phyloP scores from a whole-genome alignment of 805 yeast species.

The Ogataea neopini region DNA sequence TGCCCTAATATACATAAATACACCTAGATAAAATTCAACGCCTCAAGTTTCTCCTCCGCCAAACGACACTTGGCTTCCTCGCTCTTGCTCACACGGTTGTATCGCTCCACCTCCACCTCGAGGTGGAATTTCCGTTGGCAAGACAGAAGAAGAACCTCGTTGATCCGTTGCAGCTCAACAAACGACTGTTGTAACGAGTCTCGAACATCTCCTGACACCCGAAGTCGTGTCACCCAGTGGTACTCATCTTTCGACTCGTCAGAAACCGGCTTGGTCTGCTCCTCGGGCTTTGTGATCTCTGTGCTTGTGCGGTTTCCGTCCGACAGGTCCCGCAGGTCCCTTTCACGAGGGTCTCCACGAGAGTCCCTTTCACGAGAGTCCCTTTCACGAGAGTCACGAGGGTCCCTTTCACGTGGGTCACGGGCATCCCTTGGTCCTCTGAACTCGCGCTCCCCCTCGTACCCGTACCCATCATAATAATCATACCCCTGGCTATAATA shows the following conservation, averaged over 20 bases:
- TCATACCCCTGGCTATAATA: conserved; percentile 8
- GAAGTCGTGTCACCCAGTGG: conserved; percentile 34
- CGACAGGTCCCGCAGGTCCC: not conserved
- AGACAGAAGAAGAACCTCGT: conserved; percentile 18
- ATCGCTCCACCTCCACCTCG: conserved; percentile 32
- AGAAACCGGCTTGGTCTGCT: not conserved
- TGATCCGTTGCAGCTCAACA: conserved; percentile 27
- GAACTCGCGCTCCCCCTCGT: not conserved
- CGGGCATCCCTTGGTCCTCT: not conserved
- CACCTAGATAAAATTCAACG: conserved; percentile 42
- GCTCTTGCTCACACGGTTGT: conserved; percentile 25
- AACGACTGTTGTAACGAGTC: conserved; percentile 20
- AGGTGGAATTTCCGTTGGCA: conserved; percentile 24
- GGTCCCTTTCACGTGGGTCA: not conserved
- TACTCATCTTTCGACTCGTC: conserved; percentile 13
- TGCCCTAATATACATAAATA: no score
- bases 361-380: no score
- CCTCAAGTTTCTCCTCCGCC: conserved; percentile 49
- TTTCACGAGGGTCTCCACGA: no score
- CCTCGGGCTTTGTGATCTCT: no score
- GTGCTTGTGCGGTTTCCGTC: no score
- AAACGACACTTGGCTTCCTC: conserved; percentile 30
- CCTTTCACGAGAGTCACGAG: not conserved
- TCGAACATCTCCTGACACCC: conserved; percentile 24
- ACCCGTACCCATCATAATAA: not conserved